Conservation (phyloP, 1,284 basidiomycete species). For the Ganoderma leucocontextum region DNA sequence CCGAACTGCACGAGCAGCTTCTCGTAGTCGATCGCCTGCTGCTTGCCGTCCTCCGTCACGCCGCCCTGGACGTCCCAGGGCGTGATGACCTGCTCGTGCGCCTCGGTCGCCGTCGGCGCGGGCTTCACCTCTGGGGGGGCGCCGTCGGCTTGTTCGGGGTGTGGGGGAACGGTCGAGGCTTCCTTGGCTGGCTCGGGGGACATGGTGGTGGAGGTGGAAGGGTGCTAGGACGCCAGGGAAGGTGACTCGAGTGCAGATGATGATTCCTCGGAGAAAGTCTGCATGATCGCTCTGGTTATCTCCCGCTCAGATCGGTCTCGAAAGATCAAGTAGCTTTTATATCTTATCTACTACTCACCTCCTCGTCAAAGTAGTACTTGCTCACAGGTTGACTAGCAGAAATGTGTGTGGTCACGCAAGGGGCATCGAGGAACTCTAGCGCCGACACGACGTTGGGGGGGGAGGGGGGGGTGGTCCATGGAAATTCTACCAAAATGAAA, state of each 20-base stretch:
- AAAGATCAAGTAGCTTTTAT: not conserved
- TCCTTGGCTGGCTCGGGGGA: constrained; percentile 19
- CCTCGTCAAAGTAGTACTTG: too few species aligned
- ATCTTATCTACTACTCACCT: not conserved
- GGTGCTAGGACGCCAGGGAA: constrained; percentile 10
- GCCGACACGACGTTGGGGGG: too few species aligned
- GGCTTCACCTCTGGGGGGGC: constrained; percentile 42
- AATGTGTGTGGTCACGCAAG: too few species aligned
- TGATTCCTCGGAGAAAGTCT: constrained; percentile 22
- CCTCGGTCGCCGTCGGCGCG: constrained; percentile 34
- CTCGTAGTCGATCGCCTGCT: constrained; percentile 94
- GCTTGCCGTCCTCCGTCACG: constrained; percentile 88
- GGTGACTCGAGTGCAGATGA: constrained; percentile 25
- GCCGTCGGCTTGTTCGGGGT: constrained; percentile 25
- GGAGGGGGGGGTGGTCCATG: too few species aligned
- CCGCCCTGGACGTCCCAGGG: constrained; percentile 99
- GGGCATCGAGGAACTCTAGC: too few species aligned
- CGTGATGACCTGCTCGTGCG: constrained; percentile 87
- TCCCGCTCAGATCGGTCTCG: constrained; percentile 3
- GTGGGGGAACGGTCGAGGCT: constrained; percentile 25
- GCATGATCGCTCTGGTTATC: constrained; percentile 27
- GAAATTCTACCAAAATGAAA: too few species aligned
- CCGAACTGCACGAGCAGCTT: constrained; percentile 96
- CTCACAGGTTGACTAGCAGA: too few species aligned
- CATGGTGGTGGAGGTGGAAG: constrained; percentile 23